Conservation (phyloP, 208 protist genomes). For the Trypanosoma theileri region DNA sequence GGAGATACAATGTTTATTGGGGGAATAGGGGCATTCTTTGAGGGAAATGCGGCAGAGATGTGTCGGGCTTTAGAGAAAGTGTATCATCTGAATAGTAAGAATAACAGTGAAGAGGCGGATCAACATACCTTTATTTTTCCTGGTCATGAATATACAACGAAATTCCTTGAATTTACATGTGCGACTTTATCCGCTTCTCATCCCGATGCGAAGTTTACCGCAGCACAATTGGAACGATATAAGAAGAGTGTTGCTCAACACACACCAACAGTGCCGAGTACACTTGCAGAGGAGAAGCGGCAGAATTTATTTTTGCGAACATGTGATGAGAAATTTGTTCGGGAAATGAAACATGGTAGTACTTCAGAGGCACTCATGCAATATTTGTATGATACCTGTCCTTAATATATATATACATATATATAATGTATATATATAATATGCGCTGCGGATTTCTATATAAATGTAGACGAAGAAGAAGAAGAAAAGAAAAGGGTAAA, state of each 20-base stretch:
- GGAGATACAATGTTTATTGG: conserved; percentile 94
- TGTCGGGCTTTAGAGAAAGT: conserved; percentile 62
- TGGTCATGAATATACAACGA: conserved; percentile 90
- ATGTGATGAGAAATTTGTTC: conserved; percentile 49
- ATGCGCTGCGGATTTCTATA: too few species aligned
- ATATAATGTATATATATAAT: not conserved
- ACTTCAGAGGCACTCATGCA: conserved; percentile 60
- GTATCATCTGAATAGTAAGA: conserved; percentile 46
- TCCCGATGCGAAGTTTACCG: conserved; percentile 45
- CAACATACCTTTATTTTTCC: conserved; percentile 71
- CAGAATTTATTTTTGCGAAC: conserved; percentile 89
- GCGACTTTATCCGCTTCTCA: conserved; percentile 23
- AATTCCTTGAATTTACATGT: conserved; percentile 72
- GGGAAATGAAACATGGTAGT: conserved; percentile 40
- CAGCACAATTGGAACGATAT: conserved; percentile 48
- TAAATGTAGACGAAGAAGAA: too few species aligned
- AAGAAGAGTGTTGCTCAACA: conserved; percentile 38
- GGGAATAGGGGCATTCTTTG: conserved; percentile 94
- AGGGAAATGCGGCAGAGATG: conserved; percentile 85
- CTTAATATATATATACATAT: conserved; percentile 29
- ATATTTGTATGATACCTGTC: conserved; percentile 81
- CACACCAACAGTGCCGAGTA: conserved; percentile 71
- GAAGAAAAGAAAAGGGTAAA: not conserved
- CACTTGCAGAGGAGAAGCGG: conserved; percentile 76
- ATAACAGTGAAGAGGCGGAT: conserved; percentile 27